Evolutionary conservation across 2,329 filamentous ascomycete genomes (phyloP).

Genomic region (Colletotrichum chrysophilum): DNA sequence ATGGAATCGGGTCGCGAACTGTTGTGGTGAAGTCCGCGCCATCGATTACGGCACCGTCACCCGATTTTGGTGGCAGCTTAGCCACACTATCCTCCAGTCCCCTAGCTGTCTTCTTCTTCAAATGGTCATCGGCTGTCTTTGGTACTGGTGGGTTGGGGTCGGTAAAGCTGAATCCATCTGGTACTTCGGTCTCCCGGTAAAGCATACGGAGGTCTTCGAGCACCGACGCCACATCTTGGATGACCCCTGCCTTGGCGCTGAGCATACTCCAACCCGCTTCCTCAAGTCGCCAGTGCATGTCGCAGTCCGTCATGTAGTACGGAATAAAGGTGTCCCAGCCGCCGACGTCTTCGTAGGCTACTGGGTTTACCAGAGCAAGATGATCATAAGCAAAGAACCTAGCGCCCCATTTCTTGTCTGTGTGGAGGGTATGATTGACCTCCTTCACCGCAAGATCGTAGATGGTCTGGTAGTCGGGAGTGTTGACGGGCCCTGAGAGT

Average conservation of each 20-base stretch:
- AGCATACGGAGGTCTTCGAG: slow-evolving; percentile 51
- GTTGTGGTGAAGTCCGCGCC: neutral
- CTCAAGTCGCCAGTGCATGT: slow-evolving; percentile 53
- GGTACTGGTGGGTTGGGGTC: slow-evolving; percentile 39
- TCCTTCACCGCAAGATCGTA: slow-evolving; percentile 44
- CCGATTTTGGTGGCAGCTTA: neutral
- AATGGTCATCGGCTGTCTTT: neutral
- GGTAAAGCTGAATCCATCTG: slow-evolving; percentile 33
- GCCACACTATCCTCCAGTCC: neutral
- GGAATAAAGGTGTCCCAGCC: slow-evolving; percentile 64
- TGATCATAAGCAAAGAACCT: slow-evolving; percentile 65
- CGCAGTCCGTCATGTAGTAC: slow-evolving; percentile 63
- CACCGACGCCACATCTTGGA: slow-evolving; percentile 50
- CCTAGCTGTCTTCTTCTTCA: neutral
- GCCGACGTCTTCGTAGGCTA: slow-evolving; percentile 53
- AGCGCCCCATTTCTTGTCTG: slow-evolving; percentile 50
- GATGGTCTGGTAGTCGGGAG: slow-evolving; percentile 43
- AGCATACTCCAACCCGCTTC: slow-evolving; percentile 49
- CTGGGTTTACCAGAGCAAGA: slow-evolving; percentile 60
- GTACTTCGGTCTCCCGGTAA: slow-evolving; percentile 44
- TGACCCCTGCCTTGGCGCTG: slow-evolving; percentile 43
- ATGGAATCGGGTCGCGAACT: neutral
- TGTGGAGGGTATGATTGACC: slow-evolving; percentile 34
- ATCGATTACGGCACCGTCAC: neutral
- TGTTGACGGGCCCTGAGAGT: slow-evolving; percentile 28